Evolutionary conservation across 2,329 filamentous ascomycete genomes (phyloP).

Genomic region (Pyrenochaeta sp.): DNA sequence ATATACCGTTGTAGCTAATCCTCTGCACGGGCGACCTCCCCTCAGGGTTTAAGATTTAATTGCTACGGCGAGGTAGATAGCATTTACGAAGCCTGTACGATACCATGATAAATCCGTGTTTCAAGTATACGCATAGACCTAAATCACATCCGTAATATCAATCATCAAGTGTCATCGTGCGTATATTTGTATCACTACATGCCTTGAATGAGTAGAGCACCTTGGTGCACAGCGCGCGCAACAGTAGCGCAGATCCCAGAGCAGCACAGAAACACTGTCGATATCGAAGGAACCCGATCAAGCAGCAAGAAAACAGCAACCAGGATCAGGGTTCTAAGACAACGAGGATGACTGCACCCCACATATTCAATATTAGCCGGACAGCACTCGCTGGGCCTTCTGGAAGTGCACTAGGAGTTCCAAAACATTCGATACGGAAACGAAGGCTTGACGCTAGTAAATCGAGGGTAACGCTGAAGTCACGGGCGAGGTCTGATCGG

Average conservation of each 20-base stretch:
- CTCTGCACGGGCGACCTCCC: neutral
- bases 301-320: conserved; percentile 1
- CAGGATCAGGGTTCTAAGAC: conserved; percentile 2
- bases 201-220: neutral
- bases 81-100: neutral
- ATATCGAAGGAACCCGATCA: conserved; percentile 12
- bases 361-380: conserved; percentile 14
- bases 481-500: neutral
- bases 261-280: conserved; percentile 7
- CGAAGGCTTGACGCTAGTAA: neutral
- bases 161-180: neutral
- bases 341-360: conserved; percentile 8
- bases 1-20: conserved; percentile 14
- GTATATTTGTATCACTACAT: neutral
- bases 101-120: neutral
- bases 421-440: conserved; percentile 5
- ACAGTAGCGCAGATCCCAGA: conserved; percentile 1
- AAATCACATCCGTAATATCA: neutral
- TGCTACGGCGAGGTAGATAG: neutral
- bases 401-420: conserved; percentile 13
- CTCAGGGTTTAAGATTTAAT: neutral
- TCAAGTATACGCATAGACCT: neutral
- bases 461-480: neutral
- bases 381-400: conserved; percentile 8
- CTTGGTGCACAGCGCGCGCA: neutral